Conservation (phyloP, 768 basidiomycete genomes). For the Suillus cothurnatus region DNA sequence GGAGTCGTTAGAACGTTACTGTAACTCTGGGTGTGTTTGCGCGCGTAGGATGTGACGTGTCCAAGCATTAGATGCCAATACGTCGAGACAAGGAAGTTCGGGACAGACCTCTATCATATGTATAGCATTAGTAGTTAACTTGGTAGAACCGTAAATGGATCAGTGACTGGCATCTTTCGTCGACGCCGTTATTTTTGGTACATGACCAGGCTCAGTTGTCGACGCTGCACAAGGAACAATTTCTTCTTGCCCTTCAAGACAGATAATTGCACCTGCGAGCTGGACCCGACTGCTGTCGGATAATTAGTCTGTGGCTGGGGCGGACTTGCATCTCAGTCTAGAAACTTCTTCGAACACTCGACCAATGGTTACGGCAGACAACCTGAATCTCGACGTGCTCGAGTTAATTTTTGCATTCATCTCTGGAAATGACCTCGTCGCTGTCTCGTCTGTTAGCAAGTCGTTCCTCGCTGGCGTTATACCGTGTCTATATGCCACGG, state of each 20-base stretch:
- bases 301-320: too few relatives aligned
- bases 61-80: neutral
- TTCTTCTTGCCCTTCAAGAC: neutral
- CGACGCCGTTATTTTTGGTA: neutral
- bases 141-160: neutral
- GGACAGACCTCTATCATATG: neutral
- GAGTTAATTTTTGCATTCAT: conserved; percentile 65
- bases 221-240: neutral
- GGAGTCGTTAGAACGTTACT: neutral
- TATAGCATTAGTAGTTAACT: neutral
- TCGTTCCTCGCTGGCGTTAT: conserved; percentile 67
- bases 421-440: conserved; percentile 53
- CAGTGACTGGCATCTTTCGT: neutral
- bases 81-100: neutral
- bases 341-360: neutral
- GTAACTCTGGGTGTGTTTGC: neutral
- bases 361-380: conserved; percentile 65
- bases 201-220: neutral
- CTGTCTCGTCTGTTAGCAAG: conserved; percentile 62
- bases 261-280: neutral
- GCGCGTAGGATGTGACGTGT: neutral
- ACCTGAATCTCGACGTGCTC: conserved; percentile 71
- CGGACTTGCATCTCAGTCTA: neutral
- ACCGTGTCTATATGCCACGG: conserved; percentile 60
- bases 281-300: neutral